phyloP scores from a whole-genome alignment of 345 rosid species.

The Carallia brachiata region DNA sequence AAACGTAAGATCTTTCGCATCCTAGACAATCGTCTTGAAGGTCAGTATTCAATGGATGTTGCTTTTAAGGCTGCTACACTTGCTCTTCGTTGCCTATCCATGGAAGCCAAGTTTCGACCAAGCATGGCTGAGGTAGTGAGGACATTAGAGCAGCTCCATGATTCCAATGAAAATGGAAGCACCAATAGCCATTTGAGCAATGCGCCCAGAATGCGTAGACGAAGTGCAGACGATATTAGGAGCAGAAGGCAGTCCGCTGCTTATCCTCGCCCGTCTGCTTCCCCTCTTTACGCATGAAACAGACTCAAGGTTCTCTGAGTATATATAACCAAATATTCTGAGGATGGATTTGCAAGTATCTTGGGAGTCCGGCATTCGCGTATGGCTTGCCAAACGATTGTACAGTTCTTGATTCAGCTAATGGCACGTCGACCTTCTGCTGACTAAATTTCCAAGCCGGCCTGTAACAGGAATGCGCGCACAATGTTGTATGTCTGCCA shows the following conservation, averaged over 20 bases:
- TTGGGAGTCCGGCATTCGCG: neutral
- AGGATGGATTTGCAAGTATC: slow-evolving; percentile 6
- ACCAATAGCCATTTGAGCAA: slow-evolving; percentile 18
- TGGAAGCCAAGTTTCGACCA: slow-evolving; percentile 67
- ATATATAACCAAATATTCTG: neutral
- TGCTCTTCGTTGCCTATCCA: slow-evolving; percentile 61
- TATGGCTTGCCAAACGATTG: slow-evolving; percentile 15
- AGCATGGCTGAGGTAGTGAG: slow-evolving; percentile 75
- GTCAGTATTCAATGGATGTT: slow-evolving; percentile 66
- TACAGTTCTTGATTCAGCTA: slow-evolving; percentile 40
- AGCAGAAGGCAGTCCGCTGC: slow-evolving; percentile 31
- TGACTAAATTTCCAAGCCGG: slow-evolving; percentile 14
- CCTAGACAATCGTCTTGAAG: slow-evolving; percentile 76
- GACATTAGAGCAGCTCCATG: slow-evolving; percentile 52
- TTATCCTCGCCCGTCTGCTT: slow-evolving; percentile 76
- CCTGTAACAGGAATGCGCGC: slow-evolving; percentile 9
- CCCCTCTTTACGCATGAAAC: slow-evolving; percentile 56
- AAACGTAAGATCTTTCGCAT: slow-evolving; percentile 67
- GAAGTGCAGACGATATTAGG: slow-evolving; percentile 57
- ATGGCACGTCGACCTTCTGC: slow-evolving; percentile 15
- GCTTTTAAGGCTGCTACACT: slow-evolving; percentile 63
- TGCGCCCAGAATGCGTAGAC: slow-evolving; percentile 47
- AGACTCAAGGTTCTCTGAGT: slow-evolving; percentile 1
- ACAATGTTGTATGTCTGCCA: neutral
- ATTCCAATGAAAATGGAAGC: slow-evolving; percentile 35